phyloP scores from a whole-genome alignment of 176 grass and related monocot species.

The Saccharum officinarum region DNA sequence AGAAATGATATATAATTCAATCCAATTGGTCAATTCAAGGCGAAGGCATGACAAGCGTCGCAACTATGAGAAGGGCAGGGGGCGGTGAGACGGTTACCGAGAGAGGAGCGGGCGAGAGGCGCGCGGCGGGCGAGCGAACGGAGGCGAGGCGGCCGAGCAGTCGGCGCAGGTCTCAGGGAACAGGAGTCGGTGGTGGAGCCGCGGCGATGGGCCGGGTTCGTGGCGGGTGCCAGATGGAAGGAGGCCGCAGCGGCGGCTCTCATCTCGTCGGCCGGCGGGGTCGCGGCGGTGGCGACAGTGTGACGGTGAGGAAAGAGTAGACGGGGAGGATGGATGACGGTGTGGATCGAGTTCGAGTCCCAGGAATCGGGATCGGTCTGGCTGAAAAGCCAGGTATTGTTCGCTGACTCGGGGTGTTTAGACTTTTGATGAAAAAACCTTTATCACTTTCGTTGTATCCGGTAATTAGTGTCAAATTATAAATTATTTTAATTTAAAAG shows the following conservation, averaged over 20 bases:
- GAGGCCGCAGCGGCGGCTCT: neutral
- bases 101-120: slow-evolving; percentile 5
- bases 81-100: slow-evolving; percentile 11
- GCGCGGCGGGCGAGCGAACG: neutral
- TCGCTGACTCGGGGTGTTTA: no score
- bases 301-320: neutral
- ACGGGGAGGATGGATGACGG: neutral
- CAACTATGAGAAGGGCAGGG: neutral
- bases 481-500: no score
- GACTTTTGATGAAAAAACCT: no score
- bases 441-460: no score
- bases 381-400: no score
- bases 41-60: neutral
- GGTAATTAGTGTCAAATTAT: no score
- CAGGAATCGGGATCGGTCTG: no score
- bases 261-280: slow-evolving; percentile 17
- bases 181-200: neutral
- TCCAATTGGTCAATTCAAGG: neutral
- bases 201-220: neutral
- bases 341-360: no score
- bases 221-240: neutral
- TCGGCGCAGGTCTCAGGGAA: neutral
- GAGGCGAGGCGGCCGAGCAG: neutral
- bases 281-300: neutral
- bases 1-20: neutral